Evolutionary conservation across 192 early-diverging fungal genomes (phyloP).

Genomic region (Coemansia sp.): DNA sequence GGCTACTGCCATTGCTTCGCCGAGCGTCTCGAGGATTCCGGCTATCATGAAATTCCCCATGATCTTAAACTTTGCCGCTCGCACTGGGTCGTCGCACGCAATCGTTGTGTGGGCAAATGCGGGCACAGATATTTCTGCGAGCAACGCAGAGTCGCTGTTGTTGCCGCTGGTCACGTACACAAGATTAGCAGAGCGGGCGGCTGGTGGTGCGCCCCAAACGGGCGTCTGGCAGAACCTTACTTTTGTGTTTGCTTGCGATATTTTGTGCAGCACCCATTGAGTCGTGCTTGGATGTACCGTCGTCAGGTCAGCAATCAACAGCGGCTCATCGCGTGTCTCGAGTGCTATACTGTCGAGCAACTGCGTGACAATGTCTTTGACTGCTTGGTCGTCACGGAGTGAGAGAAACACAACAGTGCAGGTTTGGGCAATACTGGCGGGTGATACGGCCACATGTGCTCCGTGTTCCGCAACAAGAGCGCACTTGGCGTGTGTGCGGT

Average conservation of each 20-base stretch:
- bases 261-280: conserved; percentile 20
- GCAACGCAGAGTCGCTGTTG: background rate
- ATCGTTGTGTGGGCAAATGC: conserved; percentile 54
- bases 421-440: conserved; percentile 35
- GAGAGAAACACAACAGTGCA: conserved; percentile 64
- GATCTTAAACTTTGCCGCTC: conserved; percentile 61
- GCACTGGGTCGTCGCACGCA: conserved; percentile 53
- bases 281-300: conserved; percentile 58
- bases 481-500: conserved; percentile 60
- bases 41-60: conserved; percentile 69
- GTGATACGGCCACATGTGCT: conserved; percentile 34
- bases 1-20: conserved; percentile 63
- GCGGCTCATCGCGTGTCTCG: conserved; percentile 10
- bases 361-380: conserved; percentile 45
- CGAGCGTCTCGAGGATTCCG: conserved; percentile 58
- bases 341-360: conserved; percentile 30
- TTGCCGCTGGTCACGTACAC: conserved; percentile 56
- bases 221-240: conserved; percentile 55
- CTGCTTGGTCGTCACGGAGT: conserved; percentile 62
- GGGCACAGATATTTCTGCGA: conserved; percentile 20
- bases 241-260: background rate
- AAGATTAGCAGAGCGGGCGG: conserved; percentile 55
- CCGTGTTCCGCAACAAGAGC: conserved; percentile 37
- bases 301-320: conserved; percentile 59
- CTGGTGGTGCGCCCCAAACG: conserved; percentile 57